A percentile compares a stretch with the other conserved stretches of the same genome.
Evolutionary conservation across 192 early-diverging fungal species (phyloP).

Genomic region (Backusella tarrabulga): DNA sequence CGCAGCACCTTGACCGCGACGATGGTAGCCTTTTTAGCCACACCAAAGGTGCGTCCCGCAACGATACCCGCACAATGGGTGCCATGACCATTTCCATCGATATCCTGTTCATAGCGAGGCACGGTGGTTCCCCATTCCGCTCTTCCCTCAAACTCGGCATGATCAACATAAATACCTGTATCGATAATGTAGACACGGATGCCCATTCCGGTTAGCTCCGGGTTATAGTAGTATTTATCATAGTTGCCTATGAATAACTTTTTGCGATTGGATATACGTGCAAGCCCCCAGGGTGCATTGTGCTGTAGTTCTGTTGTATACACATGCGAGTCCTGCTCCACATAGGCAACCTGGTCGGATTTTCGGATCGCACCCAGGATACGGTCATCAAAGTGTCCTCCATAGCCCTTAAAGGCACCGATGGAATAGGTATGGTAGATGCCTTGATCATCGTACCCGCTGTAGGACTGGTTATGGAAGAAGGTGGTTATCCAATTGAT

Average conservation of each 20-base stretch:
- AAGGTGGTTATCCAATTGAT: conserved; percentile 19
- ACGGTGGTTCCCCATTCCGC: conserved; percentile 80
- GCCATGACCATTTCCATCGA: conserved; percentile 76
- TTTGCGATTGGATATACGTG: conserved; percentile 75
- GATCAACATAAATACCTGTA: conserved; percentile 81
- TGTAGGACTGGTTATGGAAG: neutral
- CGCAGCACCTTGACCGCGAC: conserved; percentile 92
- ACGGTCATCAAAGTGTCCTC: conserved; percentile 58
- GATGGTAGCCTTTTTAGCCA: conserved; percentile 84
- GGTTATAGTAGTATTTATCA: conserved; percentile 68
- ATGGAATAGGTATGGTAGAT: conserved; percentile 65
- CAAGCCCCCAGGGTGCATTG: conserved; percentile 81
- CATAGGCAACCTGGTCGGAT: conserved; percentile 64
- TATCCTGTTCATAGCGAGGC: conserved; percentile 54
- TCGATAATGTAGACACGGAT: conserved; percentile 91
- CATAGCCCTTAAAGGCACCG: conserved; percentile 63
- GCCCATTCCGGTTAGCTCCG: conserved; percentile 62
- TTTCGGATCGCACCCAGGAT: conserved; percentile 61
- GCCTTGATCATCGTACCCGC: conserved; percentile 34
- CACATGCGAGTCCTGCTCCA: conserved; percentile 79
- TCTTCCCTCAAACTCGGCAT: conserved; percentile 88
- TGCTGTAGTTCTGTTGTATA: conserved; percentile 60
- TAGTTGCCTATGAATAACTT: conserved; percentile 50
- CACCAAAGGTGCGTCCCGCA: conserved; percentile 79
- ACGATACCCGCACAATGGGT: conserved; percentile 88